Conservation (phyloP, 2,329 filamentous ascomycete species). For the Pochonia chlamydosporia region DNA sequence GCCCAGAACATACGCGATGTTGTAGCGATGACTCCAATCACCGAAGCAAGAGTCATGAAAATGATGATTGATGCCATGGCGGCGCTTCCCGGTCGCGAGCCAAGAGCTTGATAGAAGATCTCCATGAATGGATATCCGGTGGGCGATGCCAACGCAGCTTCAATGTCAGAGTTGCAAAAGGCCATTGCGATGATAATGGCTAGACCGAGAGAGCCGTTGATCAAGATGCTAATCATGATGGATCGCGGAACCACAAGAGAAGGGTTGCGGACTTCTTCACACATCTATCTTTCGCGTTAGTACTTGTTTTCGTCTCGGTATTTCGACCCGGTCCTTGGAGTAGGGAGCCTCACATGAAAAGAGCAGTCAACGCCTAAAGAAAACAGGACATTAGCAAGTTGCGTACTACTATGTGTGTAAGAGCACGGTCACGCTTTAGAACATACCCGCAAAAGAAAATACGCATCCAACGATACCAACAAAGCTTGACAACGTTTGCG, state of each 20-base stretch:
- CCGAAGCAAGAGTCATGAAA: slow-evolving; percentile 42
- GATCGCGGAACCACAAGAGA: slow-evolving; percentile 43
- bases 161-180: neutral
- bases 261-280: slow-evolving; percentile 41
- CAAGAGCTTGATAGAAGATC: slow-evolving; percentile 46
- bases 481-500: slow-evolving; percentile 37
- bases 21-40: slow-evolving; percentile 50
- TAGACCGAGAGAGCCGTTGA: neutral
- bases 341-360: slow-evolving; percentile 8
- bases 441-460: slow-evolving; percentile 26
- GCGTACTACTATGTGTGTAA: too few relatives aligned
- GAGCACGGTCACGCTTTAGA: too few relatives aligned
- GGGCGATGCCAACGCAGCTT: slow-evolving; percentile 21
- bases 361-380: slow-evolving; percentile 8
- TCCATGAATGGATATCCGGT: slow-evolving; percentile 55
- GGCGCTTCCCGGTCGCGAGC: slow-evolving; percentile 40
- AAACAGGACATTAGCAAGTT: neutral
- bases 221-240: slow-evolving; percentile 38
- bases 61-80: slow-evolving; percentile 47
- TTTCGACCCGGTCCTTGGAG: neutral
- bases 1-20: slow-evolving; percentile 53
- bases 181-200: too few relatives aligned
- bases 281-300: slow-evolving; percentile 26
- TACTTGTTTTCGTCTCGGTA: neutral
- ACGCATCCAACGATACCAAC: slow-evolving; percentile 37